Evolutionary conservation across 176 grass and related monocot genomes (phyloP).

Genomic region (Hsuehochloa calcarea): DNA sequence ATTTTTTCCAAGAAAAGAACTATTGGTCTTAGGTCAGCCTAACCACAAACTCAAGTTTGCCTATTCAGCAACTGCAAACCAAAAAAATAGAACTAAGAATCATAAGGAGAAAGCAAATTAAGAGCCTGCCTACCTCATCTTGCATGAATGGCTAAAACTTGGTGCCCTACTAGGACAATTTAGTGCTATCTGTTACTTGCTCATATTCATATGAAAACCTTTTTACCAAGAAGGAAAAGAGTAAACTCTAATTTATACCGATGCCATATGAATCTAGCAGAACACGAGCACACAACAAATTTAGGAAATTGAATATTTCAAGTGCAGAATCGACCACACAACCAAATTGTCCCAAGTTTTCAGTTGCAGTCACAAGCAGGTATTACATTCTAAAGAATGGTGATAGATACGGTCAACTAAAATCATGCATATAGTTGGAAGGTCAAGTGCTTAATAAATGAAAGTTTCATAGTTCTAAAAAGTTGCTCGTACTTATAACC

Average conservation of each 20-base stretch:
- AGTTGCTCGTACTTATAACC: not conserved
- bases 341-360: not conserved
- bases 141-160: not conserved
- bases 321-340: not conserved
- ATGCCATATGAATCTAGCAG: constrained; percentile 9
- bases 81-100: not conserved
- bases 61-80: not conserved
- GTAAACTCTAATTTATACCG: not conserved
- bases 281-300: not conserved
- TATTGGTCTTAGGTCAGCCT: not conserved
- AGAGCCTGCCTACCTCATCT: not conserved
- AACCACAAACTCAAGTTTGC: not conserved
- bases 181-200: not conserved
- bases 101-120: not conserved
- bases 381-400: not conserved
- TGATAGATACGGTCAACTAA: not conserved
- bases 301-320: not conserved
- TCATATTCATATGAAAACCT: not conserved
- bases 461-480: constrained; percentile 23
- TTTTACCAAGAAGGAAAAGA: not conserved
- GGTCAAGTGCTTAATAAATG: not conserved
- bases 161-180: not conserved
- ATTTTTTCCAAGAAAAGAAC: not conserved
- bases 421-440: not conserved
- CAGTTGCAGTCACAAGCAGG: not conserved